Conservation (phyloP, 1,139 yeast genomes). For the Taphrina flavorubra region DNA sequence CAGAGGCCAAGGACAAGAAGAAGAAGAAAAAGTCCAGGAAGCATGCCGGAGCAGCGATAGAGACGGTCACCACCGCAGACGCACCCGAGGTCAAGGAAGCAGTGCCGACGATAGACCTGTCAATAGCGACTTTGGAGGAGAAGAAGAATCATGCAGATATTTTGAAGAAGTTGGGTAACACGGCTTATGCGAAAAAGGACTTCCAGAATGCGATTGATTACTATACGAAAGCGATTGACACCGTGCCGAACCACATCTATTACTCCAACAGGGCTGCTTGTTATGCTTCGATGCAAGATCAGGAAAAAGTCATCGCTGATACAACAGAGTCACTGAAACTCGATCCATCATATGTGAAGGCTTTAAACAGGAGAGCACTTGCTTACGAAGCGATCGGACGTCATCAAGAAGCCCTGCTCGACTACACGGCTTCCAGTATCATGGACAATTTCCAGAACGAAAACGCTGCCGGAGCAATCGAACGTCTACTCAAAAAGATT, state of each 20-base stretch:
- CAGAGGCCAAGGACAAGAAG: constrained; percentile 40
- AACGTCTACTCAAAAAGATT: constrained; percentile 81
- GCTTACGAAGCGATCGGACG: constrained; percentile 83
- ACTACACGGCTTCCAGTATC: constrained; percentile 71
- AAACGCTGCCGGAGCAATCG: constrained; percentile 78
- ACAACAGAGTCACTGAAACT: constrained; percentile 82
- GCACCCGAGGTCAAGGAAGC: constrained; percentile 13
- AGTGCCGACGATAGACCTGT: constrained; percentile 23
- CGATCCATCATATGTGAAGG: constrained; percentile 89
- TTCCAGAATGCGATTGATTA: constrained; percentile 74
- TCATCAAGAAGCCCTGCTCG: constrained; percentile 86
- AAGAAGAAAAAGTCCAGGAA: constrained; percentile 39
- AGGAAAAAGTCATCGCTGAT: constrained; percentile 83
- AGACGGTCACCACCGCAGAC: not conserved
- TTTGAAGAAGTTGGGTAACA: constrained; percentile 89
- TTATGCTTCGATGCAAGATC: constrained; percentile 78
- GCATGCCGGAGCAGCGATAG: not conserved
- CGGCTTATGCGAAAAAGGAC: constrained; percentile 71
- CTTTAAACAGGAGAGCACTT: constrained; percentile 70
- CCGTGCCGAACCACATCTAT: constrained; percentile 76
- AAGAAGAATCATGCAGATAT: constrained; percentile 64
- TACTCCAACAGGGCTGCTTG: constrained; percentile 95
- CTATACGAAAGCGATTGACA: constrained; percentile 75
- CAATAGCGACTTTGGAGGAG: constrained; percentile 38
- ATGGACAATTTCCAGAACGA: constrained; percentile 67